A percentile compares a stretch with the other conserved stretches of the same genome.
Evolutionary conservation across 768 basidiomycete species (phyloP).

Genomic region (Amanita pallidorosea): DNA sequence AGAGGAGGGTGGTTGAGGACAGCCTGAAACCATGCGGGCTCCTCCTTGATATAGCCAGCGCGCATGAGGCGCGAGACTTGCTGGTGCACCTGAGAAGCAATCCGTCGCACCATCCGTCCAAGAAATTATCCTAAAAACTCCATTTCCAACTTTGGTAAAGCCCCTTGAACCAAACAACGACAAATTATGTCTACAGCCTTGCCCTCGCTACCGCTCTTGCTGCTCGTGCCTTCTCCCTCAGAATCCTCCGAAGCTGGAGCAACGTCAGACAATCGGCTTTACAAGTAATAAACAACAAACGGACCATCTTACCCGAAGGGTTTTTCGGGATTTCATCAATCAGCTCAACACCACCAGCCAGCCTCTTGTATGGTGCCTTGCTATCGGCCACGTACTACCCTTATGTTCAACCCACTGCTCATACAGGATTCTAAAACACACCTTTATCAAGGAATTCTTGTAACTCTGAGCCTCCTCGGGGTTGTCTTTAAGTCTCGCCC

Average conservation of each 20-base stretch:
- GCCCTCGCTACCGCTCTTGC: slow-evolving; percentile 5
- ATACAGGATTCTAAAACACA: slow-evolving; percentile 12
- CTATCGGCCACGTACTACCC: slow-evolving; percentile 44
- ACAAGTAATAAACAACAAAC: neutral
- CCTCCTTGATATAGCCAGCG: slow-evolving; percentile 44
- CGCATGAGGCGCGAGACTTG: slow-evolving; percentile 75
- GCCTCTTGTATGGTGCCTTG: slow-evolving; percentile 50
- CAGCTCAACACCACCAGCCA: slow-evolving; percentile 53
- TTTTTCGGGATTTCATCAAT: slow-evolving; percentile 58
- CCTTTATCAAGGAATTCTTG: slow-evolving; percentile 45
- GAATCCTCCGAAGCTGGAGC: slow-evolving; percentile 33
- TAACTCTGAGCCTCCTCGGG: slow-evolving; percentile 23
- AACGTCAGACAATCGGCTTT: neutral
- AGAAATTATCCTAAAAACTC: neutral
- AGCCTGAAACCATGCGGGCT: slow-evolving; percentile 78
- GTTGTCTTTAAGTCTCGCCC: slow-evolving; percentile 23
- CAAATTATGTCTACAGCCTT: slow-evolving; percentile 12
- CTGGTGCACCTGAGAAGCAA: slow-evolving; percentile 84
- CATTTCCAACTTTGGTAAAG: too few relatives aligned
- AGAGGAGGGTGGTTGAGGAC: slow-evolving; percentile 85
- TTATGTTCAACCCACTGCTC: neutral
- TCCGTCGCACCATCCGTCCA: slow-evolving; percentile 58
- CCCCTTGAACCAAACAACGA: slow-evolving; percentile 10
- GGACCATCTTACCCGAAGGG: slow-evolving; percentile 56
- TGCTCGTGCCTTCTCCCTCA: slow-evolving; percentile 38